A percentile compares a stretch with the other conserved stretches of the same genome.
Conservation (phyloP, 2,329 filamentous ascomycete genomes). For the Blastomyces gilchristii region DNA sequence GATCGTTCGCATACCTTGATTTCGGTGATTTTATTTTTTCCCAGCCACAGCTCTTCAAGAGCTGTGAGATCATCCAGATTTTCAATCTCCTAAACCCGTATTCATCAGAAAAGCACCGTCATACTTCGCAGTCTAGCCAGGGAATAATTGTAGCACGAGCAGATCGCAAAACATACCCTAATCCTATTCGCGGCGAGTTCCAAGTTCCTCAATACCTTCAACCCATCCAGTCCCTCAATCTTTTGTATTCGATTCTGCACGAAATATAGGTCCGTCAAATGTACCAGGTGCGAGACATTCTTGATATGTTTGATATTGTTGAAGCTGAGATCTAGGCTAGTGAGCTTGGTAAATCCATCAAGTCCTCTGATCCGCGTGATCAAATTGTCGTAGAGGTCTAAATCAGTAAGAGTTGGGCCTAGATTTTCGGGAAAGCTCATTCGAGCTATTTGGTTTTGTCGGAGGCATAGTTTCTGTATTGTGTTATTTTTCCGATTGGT, state of each 20-base stretch:
- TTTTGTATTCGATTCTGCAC: slow-evolving; percentile 87
- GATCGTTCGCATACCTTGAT: slow-evolving; percentile 46
- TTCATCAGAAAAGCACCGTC: slow-evolving; percentile 9
- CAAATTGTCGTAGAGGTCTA: slow-evolving; percentile 95
- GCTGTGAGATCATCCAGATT: slow-evolving; percentile 68
- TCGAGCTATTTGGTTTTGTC: slow-evolving; percentile 77
- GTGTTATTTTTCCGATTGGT: neutral
- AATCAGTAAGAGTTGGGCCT: slow-evolving; percentile 60
- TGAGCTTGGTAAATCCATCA: slow-evolving; percentile 65
- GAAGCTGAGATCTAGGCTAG: slow-evolving; percentile 81
- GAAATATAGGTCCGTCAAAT: slow-evolving; percentile 77
- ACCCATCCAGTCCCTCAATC: slow-evolving; percentile 72
- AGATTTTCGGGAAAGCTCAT: slow-evolving; percentile 64
- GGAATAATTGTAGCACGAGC: neutral
- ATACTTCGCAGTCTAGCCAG: neutral
- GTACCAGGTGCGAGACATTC: slow-evolving; percentile 63
- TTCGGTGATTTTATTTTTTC: slow-evolving; percentile 90
- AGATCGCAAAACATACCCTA: slow-evolving; percentile 37
- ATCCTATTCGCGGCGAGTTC: slow-evolving; percentile 91
- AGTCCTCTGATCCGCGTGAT: slow-evolving; percentile 78
- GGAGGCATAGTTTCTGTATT: slow-evolving; percentile 63
- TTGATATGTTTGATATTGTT: slow-evolving; percentile 99
- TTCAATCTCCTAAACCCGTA: slow-evolving; percentile 53
- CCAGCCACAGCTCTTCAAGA: slow-evolving; percentile 85
- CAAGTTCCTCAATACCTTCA: slow-evolving; percentile 67